Percentiles rank a stretch among this genome's conserved stretches.
phyloP scores from a whole-genome alignment of 1,284 basidiomycete species.

The Apiotrichum sp. region DNA sequence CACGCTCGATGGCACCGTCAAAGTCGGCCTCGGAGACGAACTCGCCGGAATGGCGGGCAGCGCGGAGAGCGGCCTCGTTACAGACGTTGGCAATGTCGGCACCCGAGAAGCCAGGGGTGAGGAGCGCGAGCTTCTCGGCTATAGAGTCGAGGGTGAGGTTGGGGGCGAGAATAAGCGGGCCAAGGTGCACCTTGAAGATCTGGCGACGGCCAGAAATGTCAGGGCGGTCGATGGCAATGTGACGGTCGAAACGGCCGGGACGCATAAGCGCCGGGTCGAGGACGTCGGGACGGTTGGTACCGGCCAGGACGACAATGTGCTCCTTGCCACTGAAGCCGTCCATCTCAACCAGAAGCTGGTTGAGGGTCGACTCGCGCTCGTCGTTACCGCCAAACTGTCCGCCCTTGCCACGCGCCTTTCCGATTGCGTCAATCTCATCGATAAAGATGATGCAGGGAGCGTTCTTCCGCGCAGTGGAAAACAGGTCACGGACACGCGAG shows the following conservation, averaged over 20 bases:
- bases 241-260: constrained; percentile 94
- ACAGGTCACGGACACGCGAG: constrained; percentile 93
- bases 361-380: constrained; percentile 95
- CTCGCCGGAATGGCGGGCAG: constrained; percentile 77
- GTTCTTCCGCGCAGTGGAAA: constrained; percentile 94
- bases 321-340: constrained; percentile 95
- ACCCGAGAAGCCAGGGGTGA: constrained; percentile 96
- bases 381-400: constrained; percentile 91
- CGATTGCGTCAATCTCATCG: constrained; percentile 98
- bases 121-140: constrained; percentile 86
- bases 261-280: constrained; percentile 92
- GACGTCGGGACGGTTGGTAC: constrained; percentile 94
- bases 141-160: constrained; percentile 58
- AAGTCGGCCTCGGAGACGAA: constrained; percentile 80
- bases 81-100: constrained; percentile 99
- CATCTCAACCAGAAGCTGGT: constrained; percentile 98
- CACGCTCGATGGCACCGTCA: constrained; percentile 94
- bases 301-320: constrained; percentile 92
- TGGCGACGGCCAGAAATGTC: constrained; percentile 90
- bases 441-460: constrained; percentile 98
- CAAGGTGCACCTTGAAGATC: constrained; percentile 90
- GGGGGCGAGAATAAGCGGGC: constrained; percentile 67
- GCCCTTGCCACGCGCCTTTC: constrained; percentile 86
- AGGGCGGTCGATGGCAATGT: constrained; percentile 91
- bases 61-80: constrained; percentile 94